These are phyloP conservation scores for Colletotrichum spaethianum DNA, from an alignment of 2,329 filamentous ascomycete species.

Conservation along the genomic window DNA sequence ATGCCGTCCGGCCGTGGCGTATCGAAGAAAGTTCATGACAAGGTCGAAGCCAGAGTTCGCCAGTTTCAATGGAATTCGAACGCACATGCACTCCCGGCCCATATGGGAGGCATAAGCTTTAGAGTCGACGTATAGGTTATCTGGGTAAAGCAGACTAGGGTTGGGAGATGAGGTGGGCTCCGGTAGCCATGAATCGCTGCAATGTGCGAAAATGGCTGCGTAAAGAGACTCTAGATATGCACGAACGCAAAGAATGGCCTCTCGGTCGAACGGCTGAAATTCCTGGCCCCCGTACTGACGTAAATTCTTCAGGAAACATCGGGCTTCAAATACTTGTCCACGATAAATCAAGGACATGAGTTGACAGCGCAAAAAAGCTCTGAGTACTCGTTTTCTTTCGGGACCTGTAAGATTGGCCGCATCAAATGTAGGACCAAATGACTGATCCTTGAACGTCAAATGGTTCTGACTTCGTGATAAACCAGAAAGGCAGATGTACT, in stretches of 20 bases:
- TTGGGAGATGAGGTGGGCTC: neutral
- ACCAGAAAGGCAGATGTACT: neutral
- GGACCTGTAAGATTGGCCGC: neutral
- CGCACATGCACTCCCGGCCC: neutral
- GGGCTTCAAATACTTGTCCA: accelerated
- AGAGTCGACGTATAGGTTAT: neutral
- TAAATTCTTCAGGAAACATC: neutral
- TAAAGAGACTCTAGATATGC: neutral
- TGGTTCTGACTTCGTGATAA: neutral
- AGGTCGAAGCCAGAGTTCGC: neutral
- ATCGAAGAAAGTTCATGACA: neutral
- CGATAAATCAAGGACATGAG: neutral
- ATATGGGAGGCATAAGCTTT: neutral
- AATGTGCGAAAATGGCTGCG: neutral
- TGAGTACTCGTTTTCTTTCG: neutral
- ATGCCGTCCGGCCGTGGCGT: neutral
- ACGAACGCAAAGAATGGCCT: neutral
- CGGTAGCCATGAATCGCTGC: neutral
- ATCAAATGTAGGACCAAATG: neutral
- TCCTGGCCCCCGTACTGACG: neutral
- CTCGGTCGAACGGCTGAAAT: neutral
- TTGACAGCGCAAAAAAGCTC: neutral
- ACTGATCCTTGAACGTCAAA: neutral
- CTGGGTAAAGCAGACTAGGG: neutral
- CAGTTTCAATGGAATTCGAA: neutral